phyloP scores from a whole-genome alignment of 768 basidiomycete genomes.

The Lactarius akahatsu region DNA sequence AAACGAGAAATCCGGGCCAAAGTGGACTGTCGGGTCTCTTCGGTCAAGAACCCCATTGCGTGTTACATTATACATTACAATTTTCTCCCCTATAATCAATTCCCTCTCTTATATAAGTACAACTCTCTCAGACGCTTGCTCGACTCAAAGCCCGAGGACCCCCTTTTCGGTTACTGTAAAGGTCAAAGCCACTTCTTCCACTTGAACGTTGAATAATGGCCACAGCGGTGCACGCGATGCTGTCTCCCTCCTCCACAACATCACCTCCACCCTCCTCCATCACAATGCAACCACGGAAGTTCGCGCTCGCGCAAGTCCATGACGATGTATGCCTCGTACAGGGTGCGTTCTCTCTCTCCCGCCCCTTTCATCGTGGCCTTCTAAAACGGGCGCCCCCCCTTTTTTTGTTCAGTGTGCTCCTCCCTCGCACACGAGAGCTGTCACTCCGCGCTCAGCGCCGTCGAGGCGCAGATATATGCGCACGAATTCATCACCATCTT shows the following conservation, averaged over 20 bases:
- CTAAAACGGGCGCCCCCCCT: background rate
- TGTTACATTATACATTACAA: no score
- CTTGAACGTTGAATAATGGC: background rate
- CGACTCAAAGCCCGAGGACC: background rate
- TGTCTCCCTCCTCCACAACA: constrained; percentile 8
- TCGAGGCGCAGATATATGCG: constrained; percentile 38
- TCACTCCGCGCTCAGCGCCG: constrained; percentile 35
- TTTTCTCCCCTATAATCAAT: background rate
- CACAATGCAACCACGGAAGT: constrained; percentile 12
- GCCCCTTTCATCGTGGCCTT: background rate
- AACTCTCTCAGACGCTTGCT: background rate
- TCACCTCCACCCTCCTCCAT: background rate
- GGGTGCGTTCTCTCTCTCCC: constrained; percentile 15
- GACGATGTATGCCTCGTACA: constrained; percentile 31
- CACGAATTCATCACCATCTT: constrained; percentile 44
- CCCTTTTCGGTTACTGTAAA: background rate
- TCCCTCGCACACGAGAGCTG: constrained; percentile 26
- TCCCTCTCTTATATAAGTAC: constrained; percentile 12
- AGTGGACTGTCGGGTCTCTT: background rate
- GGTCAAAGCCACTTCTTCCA: background rate
- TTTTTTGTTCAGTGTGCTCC: constrained; percentile 16
- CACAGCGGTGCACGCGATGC: constrained; percentile 15
- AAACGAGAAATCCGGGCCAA: background rate
- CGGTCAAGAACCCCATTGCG: background rate
- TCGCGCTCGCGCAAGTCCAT: constrained; percentile 31